A percentile compares a stretch with the other conserved stretches of the same genome.
Evolutionary conservation across 2,329 filamentous ascomycete genomes (phyloP).

Genomic region (Beauveria australis): DNA sequence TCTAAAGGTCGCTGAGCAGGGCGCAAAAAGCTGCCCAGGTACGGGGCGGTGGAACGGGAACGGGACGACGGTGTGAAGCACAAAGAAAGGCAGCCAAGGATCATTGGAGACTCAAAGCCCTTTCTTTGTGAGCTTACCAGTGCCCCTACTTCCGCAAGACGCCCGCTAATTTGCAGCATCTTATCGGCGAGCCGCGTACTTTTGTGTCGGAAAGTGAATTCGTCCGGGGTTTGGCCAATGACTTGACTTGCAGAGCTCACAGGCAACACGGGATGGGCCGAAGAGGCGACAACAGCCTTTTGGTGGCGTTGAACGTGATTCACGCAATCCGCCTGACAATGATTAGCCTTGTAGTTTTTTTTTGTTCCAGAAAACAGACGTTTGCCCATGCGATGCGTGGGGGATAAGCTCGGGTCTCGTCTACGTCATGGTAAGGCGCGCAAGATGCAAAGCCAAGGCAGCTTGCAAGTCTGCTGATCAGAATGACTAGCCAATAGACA

Average conservation of each 20-base stretch:
- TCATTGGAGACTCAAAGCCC: neutral
- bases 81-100: neutral
- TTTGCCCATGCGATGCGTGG: no score
- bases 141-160: neutral
- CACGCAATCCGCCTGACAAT: neutral
- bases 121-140: neutral
- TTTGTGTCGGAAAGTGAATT: neutral
- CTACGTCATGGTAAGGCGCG: no score
- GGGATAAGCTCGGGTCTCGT: no score
- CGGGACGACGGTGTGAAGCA: neutral
- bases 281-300: neutral
- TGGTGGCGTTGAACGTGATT: neutral
- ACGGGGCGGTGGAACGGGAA: neutral
- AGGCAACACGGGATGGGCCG: neutral
- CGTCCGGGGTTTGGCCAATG: neutral
- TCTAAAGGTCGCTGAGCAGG: neutral
- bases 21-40: neutral
- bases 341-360: no score
- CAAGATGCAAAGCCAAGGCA: no score
- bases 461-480: no score
- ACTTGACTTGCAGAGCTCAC: neutral
- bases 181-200: neutral
- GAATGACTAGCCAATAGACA: no score
- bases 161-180: neutral
- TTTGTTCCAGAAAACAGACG: no score